These are phyloP conservation scores for Naganishia kalamii DNA, from an alignment of 768 basidiomycete species.

Conservation along the genomic window DNA sequence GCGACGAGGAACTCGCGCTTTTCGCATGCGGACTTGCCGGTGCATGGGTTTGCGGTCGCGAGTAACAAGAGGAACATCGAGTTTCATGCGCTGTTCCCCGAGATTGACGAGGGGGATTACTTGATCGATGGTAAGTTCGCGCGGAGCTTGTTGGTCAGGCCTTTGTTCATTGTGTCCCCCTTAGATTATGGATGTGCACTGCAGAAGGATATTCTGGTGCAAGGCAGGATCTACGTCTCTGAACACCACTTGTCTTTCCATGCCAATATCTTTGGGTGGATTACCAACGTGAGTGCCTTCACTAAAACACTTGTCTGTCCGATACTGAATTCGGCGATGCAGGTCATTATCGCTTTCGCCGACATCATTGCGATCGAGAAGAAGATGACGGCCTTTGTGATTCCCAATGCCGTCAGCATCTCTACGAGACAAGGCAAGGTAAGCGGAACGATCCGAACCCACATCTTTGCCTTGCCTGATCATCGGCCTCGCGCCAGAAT, in stretches of 20 bases:
- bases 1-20: conserved; percentile 29
- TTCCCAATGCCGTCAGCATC: conserved; percentile 90
- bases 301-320: neutral
- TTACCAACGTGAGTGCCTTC: conserved; percentile 70
- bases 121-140: conserved; percentile 78
- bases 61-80: conserved; percentile 90
- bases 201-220: conserved; percentile 91
- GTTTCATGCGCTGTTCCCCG: conserved; percentile 88
- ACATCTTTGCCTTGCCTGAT: neutral
- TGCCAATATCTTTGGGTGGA: conserved; percentile 98
- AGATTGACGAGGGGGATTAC: conserved; percentile 89
- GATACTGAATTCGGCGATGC: neutral
- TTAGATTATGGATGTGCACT: conserved; percentile 95
- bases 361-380: conserved; percentile 84
- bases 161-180: neutral
- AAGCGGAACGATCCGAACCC: neutral
- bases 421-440: conserved; percentile 59
- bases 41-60: conserved; percentile 95
- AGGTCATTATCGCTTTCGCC: conserved; percentile 82
- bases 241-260: conserved; percentile 99
- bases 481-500: conserved; percentile 50
- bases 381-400: conserved; percentile 95
- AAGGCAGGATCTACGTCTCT: conserved; percentile 91
- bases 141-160: neutral
- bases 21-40: conserved; percentile 58